phyloP scores from a whole-genome alignment of 2,329 filamentous ascomycete species.

The Pseudogymnoascus sp. region DNA sequence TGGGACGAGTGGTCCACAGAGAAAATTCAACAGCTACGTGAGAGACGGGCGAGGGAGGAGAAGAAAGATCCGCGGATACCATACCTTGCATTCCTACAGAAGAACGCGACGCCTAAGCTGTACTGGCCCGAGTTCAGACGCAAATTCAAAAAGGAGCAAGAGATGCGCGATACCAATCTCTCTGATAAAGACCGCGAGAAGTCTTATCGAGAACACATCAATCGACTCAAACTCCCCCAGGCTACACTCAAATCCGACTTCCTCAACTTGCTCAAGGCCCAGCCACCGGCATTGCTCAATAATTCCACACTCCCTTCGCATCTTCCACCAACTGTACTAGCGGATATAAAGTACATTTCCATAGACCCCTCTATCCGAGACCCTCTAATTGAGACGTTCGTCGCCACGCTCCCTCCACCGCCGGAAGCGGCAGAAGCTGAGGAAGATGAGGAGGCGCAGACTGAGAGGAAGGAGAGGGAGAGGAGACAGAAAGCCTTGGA shows the following conservation, averaged over 20 bases:
- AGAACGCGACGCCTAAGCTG: slow-evolving; percentile 78
- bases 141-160: slow-evolving; percentile 74
- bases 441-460: slow-evolving; percentile 45
- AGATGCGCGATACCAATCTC: slow-evolving; percentile 68
- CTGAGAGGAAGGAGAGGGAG: slow-evolving; percentile 44
- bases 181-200: slow-evolving; percentile 74
- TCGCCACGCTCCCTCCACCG: slow-evolving; percentile 54
- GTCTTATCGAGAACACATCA: slow-evolving; percentile 67
- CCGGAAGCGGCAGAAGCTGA: slow-evolving; percentile 40
- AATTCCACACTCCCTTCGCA: slow-evolving; percentile 46
- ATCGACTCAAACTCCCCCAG: slow-evolving; percentile 57
- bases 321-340: slow-evolving; percentile 55
- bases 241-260: slow-evolving; percentile 64
- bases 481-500: slow-evolving; percentile 60
- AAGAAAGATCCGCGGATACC: slow-evolving; percentile 77
- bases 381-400: slow-evolving; percentile 56
- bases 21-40: slow-evolving; percentile 64
- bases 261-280: slow-evolving; percentile 53
- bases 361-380: slow-evolving; percentile 56
- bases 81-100: slow-evolving; percentile 74
- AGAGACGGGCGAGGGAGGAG: slow-evolving; percentile 65
- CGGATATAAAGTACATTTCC: slow-evolving; percentile 64
- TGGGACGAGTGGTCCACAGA: slow-evolving; percentile 80
- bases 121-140: slow-evolving; percentile 97
- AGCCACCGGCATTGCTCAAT: slow-evolving; percentile 53